phyloP scores from a whole-genome alignment of 2,329 filamentous ascomycete species.

The Hypoxylon sp. region DNA sequence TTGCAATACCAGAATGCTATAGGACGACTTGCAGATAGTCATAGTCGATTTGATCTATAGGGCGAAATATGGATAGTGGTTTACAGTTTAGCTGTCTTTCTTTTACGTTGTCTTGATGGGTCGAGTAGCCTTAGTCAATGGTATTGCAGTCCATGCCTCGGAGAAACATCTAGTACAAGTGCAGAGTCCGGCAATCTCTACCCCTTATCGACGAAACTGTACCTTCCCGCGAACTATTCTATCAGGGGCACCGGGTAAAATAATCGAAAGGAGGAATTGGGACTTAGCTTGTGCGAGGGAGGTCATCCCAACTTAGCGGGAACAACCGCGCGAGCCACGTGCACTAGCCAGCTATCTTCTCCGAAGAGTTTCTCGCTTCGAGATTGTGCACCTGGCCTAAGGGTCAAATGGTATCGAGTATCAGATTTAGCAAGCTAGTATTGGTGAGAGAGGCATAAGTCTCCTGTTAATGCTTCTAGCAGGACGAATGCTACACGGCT shows the following conservation, averaged over 20 bases:
- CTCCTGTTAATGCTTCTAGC: slow-evolving; percentile 1
- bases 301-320: slow-evolving; percentile 14
- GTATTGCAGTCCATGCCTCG: neutral
- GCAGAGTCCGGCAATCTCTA: too few species aligned
- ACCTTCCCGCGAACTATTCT: neutral
- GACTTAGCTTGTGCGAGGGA: neutral
- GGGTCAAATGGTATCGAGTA: neutral
- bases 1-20: neutral
- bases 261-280: slow-evolving; percentile 5
- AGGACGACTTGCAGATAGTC: neutral
- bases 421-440: neutral
- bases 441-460: neutral
- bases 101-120: neutral
- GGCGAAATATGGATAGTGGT: neutral
- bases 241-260: neutral
- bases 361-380: slow-evolving; percentile 8
- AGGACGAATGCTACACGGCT: neutral
- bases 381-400: neutral
- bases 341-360: slow-evolving; percentile 2
- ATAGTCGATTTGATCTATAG: neutral
- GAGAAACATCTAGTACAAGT: too few species aligned
- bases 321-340: slow-evolving; percentile 13
- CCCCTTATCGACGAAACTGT: neutral
- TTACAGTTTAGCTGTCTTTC: neutral
- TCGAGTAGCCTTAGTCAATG: neutral